Base-by-base conservation (phyloP, 345 rosid genomes). In the Psidium guajava region DNA sequence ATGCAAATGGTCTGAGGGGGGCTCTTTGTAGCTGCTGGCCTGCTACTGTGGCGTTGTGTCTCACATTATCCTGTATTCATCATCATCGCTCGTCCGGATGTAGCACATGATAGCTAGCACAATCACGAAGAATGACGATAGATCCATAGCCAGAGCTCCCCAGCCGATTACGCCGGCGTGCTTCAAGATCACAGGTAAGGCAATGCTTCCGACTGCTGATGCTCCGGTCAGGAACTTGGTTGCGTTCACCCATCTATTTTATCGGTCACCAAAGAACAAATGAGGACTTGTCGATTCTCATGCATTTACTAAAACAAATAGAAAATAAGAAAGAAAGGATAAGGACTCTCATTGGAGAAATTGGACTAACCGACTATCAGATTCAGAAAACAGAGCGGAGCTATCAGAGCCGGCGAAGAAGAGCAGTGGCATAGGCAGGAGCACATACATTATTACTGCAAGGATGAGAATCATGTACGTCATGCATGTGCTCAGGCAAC, bases 191-290 rank as follows among this genome's bases (percentile, higher is more conserved):
- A 90, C 92, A 5, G 99, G 99, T 88, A 97, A 95, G 10, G 99
- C 99, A 27, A 97, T 89, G 91, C 98, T 97, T 90, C 99, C 98
- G 28, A 97, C 80, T 6, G 94, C 93, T 42, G 99, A 95, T 85
- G 98, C 97, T 84, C 99, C 99, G 0, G 99, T 93, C 92, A 97
- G 86, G 91, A 95, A 97, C 93, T 97, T 96, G 54, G 99, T 95
- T 56, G 94, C 97, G 52, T 92, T 97, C 82, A 91, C 94, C 99
- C 99, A 97, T n/a, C 98, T 97, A 89, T 85, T 82, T 51, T 80
- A 86, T 82, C 44, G 85, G 77, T 77, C 55, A 85, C 84, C 7
- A 54, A 50, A 32, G 81, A 40, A 59, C 52, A 44, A n/a, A 2
- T 36, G 44, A 6, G 82, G 54, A 40, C 32, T 54, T 57, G 75